Conservation (phyloP, 2,329 filamentous ascomycete genomes). For the Erysiphe pulchra region DNA sequence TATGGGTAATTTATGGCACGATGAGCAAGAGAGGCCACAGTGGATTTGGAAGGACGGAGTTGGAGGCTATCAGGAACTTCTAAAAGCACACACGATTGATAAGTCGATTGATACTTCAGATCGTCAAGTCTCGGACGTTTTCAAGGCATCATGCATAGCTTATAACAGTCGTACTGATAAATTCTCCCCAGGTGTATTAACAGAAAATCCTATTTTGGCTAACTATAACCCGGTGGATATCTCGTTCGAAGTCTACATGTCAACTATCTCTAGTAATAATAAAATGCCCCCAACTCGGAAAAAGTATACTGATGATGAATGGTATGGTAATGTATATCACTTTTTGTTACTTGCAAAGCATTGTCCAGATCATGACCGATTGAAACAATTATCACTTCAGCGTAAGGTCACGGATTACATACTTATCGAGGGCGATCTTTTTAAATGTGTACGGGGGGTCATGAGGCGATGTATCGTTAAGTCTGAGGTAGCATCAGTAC, state of each 20-base stretch:
- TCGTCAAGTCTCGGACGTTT: background rate
- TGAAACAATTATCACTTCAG: background rate
- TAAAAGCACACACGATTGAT: background rate
- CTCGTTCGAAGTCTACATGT: background rate
- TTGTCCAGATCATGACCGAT: background rate
- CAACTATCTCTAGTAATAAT: background rate
- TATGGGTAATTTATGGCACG: background rate
- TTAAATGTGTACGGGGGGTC: background rate
- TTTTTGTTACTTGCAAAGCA: background rate
- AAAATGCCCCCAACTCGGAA: background rate
- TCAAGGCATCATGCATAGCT: background rate
- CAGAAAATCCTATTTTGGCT: background rate
- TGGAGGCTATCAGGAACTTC: background rate
- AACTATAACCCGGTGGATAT: background rate
- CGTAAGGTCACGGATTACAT: background rate
- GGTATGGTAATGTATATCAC: background rate
- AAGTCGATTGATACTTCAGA: background rate
- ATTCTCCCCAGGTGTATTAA: background rate
- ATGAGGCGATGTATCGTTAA: background rate
- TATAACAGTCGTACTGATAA: background rate
- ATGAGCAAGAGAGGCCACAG: background rate
- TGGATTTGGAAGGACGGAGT: background rate
- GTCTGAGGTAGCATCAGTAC: background rate
- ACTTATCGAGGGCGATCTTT: background rate
- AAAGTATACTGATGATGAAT: background rate